A percentile compares a stretch with the other conserved stretches of the same genome.
phyloP scores from a whole-genome alignment of 2,329 filamentous ascomycete species.

The Microsporum canis region DNA sequence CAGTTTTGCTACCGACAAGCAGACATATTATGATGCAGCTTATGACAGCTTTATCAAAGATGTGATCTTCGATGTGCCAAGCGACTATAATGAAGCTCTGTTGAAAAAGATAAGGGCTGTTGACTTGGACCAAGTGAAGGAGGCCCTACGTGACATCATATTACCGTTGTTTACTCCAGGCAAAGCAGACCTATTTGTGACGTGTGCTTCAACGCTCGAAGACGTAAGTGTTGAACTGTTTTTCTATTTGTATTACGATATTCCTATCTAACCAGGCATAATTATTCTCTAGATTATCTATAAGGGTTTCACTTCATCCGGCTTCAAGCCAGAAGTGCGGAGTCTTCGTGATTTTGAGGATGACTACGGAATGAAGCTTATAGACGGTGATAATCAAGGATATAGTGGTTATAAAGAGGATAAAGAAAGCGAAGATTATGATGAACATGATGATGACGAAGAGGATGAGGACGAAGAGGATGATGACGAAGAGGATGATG shows the following conservation, averaged over 20 bases:
- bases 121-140: slow-evolving; percentile 62
- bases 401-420: slow-evolving; percentile 43
- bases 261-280: slow-evolving; percentile 6
- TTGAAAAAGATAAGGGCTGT: slow-evolving; percentile 68
- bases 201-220: slow-evolving; percentile 72
- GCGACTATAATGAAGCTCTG: slow-evolving; percentile 66
- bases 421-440: slow-evolving; percentile 36
- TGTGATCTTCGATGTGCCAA: slow-evolving; percentile 63
- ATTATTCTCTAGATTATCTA: slow-evolving; percentile 51
- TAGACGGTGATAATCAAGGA: slow-evolving; percentile 46
- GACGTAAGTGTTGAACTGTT: slow-evolving; percentile 50
- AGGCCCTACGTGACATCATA: slow-evolving; percentile 61
- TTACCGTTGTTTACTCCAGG: slow-evolving; percentile 69
- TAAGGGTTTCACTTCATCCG: slow-evolving; percentile 59
- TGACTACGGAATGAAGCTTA: slow-evolving; percentile 66
- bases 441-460: slow-evolving; percentile 21
- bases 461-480: slow-evolving; percentile 27
- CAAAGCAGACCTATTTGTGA: slow-evolving; percentile 74
- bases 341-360: slow-evolving; percentile 73
- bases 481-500: slow-evolving; percentile 12
- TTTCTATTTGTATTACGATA: not conserved
- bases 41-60: slow-evolving; percentile 71
- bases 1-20: slow-evolving; percentile 74
- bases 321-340: slow-evolving; percentile 67
- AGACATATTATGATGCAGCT: slow-evolving; percentile 72